Percentiles rank a stretch among this genome's conserved stretches.
Conservation (phyloP, 805 yeast species). For the Yamadazyma laniorum region DNA sequence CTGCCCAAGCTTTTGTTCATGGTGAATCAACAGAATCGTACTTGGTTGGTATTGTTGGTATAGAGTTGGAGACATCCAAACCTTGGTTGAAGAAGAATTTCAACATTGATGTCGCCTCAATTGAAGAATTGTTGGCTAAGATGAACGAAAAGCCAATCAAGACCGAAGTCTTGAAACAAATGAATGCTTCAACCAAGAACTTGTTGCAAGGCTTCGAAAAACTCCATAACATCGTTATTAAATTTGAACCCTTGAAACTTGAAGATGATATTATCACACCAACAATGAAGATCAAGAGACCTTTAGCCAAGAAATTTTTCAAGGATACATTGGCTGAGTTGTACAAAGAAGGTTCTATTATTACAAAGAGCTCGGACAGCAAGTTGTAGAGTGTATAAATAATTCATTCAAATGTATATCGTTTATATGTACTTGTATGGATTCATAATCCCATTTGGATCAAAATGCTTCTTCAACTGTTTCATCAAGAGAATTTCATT, state of each 20-base stretch:
- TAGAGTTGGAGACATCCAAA: slow-evolving; percentile 43
- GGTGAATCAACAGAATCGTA: slow-evolving; percentile 60
- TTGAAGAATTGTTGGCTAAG: slow-evolving; percentile 24
- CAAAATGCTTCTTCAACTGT: slow-evolving; percentile 74
- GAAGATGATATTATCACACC: slow-evolving; percentile 67
- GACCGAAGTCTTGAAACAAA: slow-evolving; percentile 28
- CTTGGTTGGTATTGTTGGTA: slow-evolving; percentile 62
- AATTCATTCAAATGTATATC: background rate
- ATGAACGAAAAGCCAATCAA: slow-evolving; percentile 35
- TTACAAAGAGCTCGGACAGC: slow-evolving; percentile 16
- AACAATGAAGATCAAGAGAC: slow-evolving; percentile 52
- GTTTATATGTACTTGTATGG: slow-evolving; percentile 86
- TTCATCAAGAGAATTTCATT: slow-evolving; percentile 73
- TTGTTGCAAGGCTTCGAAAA: slow-evolving; percentile 61
- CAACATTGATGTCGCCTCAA: slow-evolving; percentile 15
- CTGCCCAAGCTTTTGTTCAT: slow-evolving; percentile 57
- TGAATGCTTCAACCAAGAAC: slow-evolving; percentile 35
- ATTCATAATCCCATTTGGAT: slow-evolving; percentile 88
- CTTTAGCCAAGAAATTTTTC: slow-evolving; percentile 28
- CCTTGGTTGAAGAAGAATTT: slow-evolving; percentile 20
- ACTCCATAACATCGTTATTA: slow-evolving; percentile 52
- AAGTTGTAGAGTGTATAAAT: slow-evolving; percentile 16
- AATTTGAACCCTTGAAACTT: slow-evolving; percentile 59
- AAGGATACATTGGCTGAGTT: slow-evolving; percentile 21
- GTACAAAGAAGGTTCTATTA: slow-evolving; percentile 33